Evolutionary conservation across 1,139 yeast genomes (phyloP), one percentile per base, ranked within the genome.

Genomic region (Scheffersomyces cryptocercus): DNA sequence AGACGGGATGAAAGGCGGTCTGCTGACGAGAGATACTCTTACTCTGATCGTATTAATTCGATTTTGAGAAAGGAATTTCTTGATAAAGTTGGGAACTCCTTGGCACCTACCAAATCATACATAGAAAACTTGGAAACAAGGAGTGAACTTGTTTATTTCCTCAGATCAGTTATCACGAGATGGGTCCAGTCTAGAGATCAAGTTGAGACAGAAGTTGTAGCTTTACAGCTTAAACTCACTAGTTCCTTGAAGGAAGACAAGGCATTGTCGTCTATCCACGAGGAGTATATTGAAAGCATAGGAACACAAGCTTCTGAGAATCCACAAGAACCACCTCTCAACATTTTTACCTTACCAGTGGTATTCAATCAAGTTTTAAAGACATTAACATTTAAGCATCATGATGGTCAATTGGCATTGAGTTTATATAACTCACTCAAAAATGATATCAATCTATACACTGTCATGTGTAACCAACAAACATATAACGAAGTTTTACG

Each of bases 401-500:
- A 62, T 38, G 71, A 72, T 41, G 77, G 77, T 0, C 67, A 64
- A 40, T 54, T 70, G 42, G 65, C 75, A 0, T 44, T 69, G 30
- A 56, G 73, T 2, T 44, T 73, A 31, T 73, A 70, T 58, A 69
- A 73, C 48, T 39, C 56, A 37, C 53, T 71, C 28, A 71, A 72
- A 50, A 55, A 52, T 14, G 70, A 73, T 47, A 45, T 71, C 26
- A 53, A 56, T 12, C 49, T 71, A 16, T 70, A 68, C 52, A 59
- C 73, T 3, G 54, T 68, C 6, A 58, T 66, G 11, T 70, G 75
- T 51, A 71, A 71, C 51, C 78, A 74, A 52, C 67, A 62, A 29
- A 71, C 79, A 1, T 73, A 68, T 48, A 74, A 74, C 50, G 71
- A 71, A 48, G 58, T 73, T 6, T 53, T 74, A 36, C 60, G 66